phyloP scores from a whole-genome alignment of 75 land plant genomes.

The Pinus albicaulis region DNA sequence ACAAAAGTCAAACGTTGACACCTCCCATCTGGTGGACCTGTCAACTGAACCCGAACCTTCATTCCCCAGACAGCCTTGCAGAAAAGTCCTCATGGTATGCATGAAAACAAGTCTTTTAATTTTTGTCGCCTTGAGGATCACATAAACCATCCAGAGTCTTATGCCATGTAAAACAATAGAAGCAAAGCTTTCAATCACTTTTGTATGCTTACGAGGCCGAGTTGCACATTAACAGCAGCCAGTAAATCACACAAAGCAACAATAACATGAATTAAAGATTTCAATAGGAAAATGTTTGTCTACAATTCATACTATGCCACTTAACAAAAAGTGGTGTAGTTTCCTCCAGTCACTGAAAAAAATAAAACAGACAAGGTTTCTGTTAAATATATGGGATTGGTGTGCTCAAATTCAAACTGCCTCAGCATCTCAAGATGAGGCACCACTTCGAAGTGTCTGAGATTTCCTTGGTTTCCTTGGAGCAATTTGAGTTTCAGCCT shows the following conservation, averaged over 20 bases:
- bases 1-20: too few species aligned
- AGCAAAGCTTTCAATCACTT: background rate
- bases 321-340: background rate
- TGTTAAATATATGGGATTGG: background rate
- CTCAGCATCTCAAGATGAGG: constrained; percentile 46
- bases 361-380: background rate
- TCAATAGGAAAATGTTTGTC: background rate
- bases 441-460: constrained; percentile 51
- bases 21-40: too few species aligned
- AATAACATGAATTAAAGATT: background rate
- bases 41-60: constrained; percentile 4
- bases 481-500: constrained; percentile 77
- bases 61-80: constrained; percentile 3
- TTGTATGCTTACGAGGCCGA: background rate
- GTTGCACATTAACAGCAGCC: background rate
- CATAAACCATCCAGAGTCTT: background rate
- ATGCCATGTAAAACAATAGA: background rate
- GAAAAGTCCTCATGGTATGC: background rate
- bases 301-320: background rate
- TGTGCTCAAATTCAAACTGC: background rate
- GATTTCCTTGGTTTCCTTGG: constrained; percentile 50
- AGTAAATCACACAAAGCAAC: background rate
- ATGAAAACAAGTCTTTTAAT: background rate
- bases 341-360: background rate
- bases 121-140: background rate